Evolutionary conservation across 1,284 basidiomycete species (phyloP).

Genomic region (Trichosporon ovoides): DNA sequence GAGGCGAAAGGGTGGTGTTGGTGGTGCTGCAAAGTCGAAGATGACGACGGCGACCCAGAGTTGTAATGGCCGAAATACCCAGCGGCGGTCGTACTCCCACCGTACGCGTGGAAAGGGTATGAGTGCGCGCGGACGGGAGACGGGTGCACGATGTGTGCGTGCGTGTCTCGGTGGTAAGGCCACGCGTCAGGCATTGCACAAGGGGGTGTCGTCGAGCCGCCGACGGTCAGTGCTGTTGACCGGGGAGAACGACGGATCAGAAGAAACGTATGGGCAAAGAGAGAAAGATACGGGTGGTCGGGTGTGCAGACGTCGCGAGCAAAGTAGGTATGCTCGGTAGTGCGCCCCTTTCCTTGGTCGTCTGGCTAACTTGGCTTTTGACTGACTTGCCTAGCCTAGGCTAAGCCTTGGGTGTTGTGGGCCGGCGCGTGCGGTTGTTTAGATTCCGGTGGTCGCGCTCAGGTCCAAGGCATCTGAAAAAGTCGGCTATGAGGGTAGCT

Average conservation of each 20-base stretch:
- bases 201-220: background rate
- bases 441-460: too few species aligned
- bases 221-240: background rate
- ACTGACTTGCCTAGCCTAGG: too few species aligned
- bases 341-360: too few species aligned
- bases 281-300: too few species aligned
- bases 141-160: constrained; percentile 18
- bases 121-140: constrained; percentile 23
- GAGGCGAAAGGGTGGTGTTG: background rate
- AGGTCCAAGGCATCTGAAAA: too few species aligned
- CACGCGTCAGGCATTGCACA: constrained; percentile 7
- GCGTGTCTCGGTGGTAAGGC: background rate
- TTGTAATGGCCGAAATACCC: background rate
- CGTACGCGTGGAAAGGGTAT: constrained; percentile 12
- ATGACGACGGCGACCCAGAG: background rate
- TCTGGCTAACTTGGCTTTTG: too few species aligned
- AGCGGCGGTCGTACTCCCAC: background rate
- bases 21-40: background rate
- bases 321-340: too few species aligned
- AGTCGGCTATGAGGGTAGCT: too few species aligned
- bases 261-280: background rate
- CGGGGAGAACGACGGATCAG: background rate
- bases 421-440: too few species aligned
- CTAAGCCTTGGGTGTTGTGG: too few species aligned
- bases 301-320: too few species aligned